Percentiles rank a stretch among this genome's conserved stretches.
These are phyloP conservation scores for Canna indica DNA, from an alignment of 176 grass and related monocot species.

Conservation along the genomic window DNA sequence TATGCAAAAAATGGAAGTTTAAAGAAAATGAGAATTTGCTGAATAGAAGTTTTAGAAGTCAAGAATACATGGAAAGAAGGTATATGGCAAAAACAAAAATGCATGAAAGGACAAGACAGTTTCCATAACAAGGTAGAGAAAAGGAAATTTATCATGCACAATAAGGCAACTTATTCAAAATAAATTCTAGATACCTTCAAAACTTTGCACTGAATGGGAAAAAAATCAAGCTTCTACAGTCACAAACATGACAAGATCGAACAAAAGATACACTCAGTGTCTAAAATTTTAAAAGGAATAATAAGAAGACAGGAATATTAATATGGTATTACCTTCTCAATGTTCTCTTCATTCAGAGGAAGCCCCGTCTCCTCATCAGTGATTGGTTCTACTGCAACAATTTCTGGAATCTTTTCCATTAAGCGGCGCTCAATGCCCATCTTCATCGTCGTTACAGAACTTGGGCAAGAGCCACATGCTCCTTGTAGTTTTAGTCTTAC, in stretches of 20 bases:
- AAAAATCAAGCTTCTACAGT: not conserved
- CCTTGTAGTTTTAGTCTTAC: conserved; percentile 83
- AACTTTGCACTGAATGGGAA: not conserved
- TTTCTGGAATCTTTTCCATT: conserved; percentile 98
- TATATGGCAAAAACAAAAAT: no score
- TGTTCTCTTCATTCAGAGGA: conserved; percentile 69
- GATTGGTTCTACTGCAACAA: conserved; percentile 71
- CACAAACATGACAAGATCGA: not conserved
- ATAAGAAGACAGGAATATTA: not conserved
- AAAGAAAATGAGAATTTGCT: no score
- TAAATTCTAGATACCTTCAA: not conserved
- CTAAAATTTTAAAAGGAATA: not conserved
- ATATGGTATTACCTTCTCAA: conserved; percentile 57
- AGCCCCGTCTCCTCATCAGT: conserved; percentile 87
- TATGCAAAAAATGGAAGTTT: no score
- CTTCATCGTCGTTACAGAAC: conserved; percentile 88
- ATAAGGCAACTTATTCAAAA: not conserved
- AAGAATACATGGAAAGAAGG: no score
- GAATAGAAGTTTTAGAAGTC: no score
- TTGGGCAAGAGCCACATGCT: conserved; percentile 89
- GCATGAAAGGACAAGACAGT: no score
- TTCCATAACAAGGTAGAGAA: not conserved
- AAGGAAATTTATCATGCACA: not conserved
- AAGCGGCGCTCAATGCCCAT: conserved; percentile 81
- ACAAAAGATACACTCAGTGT: not conserved